Base-by-base conservation (phyloP, 2,329 filamentous ascomycete species). In the Neurospora sp. region DNA sequence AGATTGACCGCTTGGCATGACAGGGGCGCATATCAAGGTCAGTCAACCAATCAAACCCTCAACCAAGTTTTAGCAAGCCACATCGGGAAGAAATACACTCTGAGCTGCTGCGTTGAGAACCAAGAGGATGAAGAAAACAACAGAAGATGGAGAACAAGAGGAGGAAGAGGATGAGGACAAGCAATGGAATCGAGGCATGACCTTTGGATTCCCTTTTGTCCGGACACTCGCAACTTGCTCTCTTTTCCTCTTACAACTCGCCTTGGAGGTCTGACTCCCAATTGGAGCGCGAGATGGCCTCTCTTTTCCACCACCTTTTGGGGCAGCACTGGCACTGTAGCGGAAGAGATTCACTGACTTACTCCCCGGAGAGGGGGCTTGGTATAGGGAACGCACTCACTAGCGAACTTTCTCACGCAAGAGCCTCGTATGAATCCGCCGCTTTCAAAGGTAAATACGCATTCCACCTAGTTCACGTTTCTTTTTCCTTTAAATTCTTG, bases 361-460 rank as follows among this genome's bases (percentile, higher is more conserved):
- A 36, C 13, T 36, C 23, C 19, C 52, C 23, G 28, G 15, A 68
- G 70, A 67, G 70, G 71, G 70, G 66, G 66, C 69, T 40, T 69
- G 62, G 66, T 69, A 72, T 70, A 78, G 76, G 71, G 74, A 68
- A 74, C 69, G 73, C 74, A 76, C 73, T 74, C 75, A 72, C 72
- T 76, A 71, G 69, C 72, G 72, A 72, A 77, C 71, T 73, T 73
- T 72, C 72, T 78, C 69, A 71, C 75, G 71, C 72, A 72, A 72
- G 77, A 76, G 76, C 76, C 75, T 78, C 81, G 78, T 76, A 83
- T 83, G 82, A 83, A 82, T 81, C 79, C 80, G 79, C 81, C 79
- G 79, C 79, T 82, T 70, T 77, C 79, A 73, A 83, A 83, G 81
- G 81, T 82, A 82, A 70, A 62, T 17, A 33, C 52, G 23, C 71